A percentile compares a stretch with the other conserved stretches of the same genome.
These are phyloP conservation scores for Decorospora gaudefroyi DNA, from an alignment of 2,329 filamentous ascomycete genomes.

Conservation along the genomic window DNA sequence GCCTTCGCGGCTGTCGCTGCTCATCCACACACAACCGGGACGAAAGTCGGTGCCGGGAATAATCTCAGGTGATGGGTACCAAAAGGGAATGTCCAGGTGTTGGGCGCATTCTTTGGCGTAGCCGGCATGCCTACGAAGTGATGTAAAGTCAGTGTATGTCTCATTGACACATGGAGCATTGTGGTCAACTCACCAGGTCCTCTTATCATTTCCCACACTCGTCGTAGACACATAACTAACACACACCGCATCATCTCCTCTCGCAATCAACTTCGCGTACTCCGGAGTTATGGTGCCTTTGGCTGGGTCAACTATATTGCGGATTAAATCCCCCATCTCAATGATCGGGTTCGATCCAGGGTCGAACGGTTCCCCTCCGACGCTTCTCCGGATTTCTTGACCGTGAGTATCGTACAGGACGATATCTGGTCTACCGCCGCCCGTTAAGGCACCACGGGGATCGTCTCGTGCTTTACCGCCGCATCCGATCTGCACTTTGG, in stretches of 20 bases:
- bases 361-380: slow-evolving; percentile 5
- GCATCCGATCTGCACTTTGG: slow-evolving; percentile 8
- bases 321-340: slow-evolving; percentile 2
- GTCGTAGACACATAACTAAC: slow-evolving; percentile 3
- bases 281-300: slow-evolving; percentile 1
- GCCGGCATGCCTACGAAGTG: slow-evolving; percentile 9
- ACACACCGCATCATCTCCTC: slow-evolving; percentile 5
- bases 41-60: slow-evolving; percentile 10
- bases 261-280: slow-evolving; percentile 2
- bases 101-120: slow-evolving; percentile 8
- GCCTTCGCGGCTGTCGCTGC: slow-evolving; percentile 5
- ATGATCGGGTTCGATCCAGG: slow-evolving; percentile 7
- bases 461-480: background rate
- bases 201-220: background rate
- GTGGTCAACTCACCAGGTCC: slow-evolving; percentile 9
- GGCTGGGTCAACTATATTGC: background rate
- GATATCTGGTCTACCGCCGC: slow-evolving; percentile 6
- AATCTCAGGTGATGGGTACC: slow-evolving; percentile 8
- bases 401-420: slow-evolving; percentile 6
- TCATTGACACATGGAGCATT: background rate
- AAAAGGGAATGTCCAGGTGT: background rate
- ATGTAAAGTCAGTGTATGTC: slow-evolving; percentile 1
- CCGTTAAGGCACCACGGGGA: background rate
- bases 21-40: slow-evolving; percentile 9
- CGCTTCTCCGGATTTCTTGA: background rate